Conservation (phyloP, 2,329 filamentous ascomycete genomes). For the Ilyonectria mors-panacis region DNA sequence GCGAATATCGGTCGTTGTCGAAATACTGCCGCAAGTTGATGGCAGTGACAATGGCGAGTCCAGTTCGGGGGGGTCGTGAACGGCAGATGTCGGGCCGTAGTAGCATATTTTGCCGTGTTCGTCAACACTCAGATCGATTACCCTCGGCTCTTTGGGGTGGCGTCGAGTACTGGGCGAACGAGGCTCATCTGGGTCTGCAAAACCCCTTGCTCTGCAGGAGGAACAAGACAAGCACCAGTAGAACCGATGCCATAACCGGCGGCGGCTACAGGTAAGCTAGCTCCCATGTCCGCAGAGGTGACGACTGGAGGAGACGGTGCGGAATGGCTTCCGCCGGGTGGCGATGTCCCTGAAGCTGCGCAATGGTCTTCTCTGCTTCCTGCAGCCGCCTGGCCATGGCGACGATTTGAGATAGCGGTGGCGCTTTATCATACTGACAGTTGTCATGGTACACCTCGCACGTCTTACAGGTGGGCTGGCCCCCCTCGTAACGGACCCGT, state of each 20-base stretch:
- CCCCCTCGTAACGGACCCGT: conserved; percentile 48
- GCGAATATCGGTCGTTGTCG: background rate
- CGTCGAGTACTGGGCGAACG: background rate
- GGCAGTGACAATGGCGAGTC: conserved; percentile 32
- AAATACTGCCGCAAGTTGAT: conserved; percentile 32
- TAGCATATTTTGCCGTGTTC: conserved; percentile 46
- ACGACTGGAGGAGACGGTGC: too few relatives aligned
- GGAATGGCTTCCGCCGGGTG: too few relatives aligned
- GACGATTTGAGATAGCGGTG: conserved; percentile 51
- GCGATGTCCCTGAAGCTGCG: conserved; percentile 32
- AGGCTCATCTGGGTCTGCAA: too few relatives aligned
- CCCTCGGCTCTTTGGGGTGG: background rate
- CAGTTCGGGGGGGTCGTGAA: conserved; percentile 41
- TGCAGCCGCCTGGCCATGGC: conserved; percentile 49
- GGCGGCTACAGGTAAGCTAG: too few relatives aligned
- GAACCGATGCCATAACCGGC: too few relatives aligned
- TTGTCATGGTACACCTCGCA: conserved; percentile 50
- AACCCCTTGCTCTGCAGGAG: too few relatives aligned
- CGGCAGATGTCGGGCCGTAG: conserved; percentile 48
- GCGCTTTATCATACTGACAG: conserved; percentile 52
- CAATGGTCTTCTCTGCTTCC: conserved; percentile 43
- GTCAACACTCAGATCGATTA: conserved; percentile 42
- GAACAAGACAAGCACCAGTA: too few relatives aligned
- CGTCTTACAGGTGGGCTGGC: conserved; percentile 49
- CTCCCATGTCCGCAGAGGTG: background rate